Percentiles rank a stretch among this genome's conserved stretches.
phyloP scores from a whole-genome alignment of 2,329 filamentous ascomycete species.

The Fusarium sp. region DNA sequence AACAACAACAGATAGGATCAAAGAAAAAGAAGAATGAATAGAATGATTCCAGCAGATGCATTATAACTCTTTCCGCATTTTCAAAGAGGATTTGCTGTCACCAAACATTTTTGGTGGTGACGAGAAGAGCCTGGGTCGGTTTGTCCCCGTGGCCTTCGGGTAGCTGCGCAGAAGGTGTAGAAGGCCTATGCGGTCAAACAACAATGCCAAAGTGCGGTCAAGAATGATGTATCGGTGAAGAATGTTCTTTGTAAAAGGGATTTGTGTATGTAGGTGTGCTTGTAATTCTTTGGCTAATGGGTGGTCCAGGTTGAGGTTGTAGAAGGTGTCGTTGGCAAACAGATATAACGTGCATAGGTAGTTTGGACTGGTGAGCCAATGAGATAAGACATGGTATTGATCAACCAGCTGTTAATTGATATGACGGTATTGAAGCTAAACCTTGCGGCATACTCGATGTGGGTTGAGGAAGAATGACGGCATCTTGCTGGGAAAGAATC shows the following conservation, averaged over 20 bases:
- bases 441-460: background rate
- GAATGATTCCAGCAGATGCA: too few species aligned
- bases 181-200: slow-evolving; percentile 13
- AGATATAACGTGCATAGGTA: background rate
- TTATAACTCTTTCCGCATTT: background rate
- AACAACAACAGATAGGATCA: background rate
- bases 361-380: background rate
- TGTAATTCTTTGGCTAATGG: slow-evolving; percentile 1
- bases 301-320: background rate
- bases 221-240: slow-evolving; percentile 2
- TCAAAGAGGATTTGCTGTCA: slow-evolving; percentile 5
- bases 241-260: background rate
- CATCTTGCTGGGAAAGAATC: slow-evolving; percentile 6
- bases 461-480: background rate
- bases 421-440: too few species aligned
- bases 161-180: slow-evolving; percentile 25
- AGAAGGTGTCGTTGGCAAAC: slow-evolving; percentile 25
- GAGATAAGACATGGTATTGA: background rate
- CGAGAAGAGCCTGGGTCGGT: slow-evolving; percentile 6
- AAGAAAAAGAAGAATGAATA: background rate
- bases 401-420: background rate
- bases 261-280: background rate
- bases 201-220: slow-evolving; percentile 18
- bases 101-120: slow-evolving; percentile 15
- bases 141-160: slow-evolving; percentile 30